These are phyloP conservation scores for Saturnispora hagleri DNA, from an alignment of 805 yeast genomes.

Conservation along the genomic window DNA sequence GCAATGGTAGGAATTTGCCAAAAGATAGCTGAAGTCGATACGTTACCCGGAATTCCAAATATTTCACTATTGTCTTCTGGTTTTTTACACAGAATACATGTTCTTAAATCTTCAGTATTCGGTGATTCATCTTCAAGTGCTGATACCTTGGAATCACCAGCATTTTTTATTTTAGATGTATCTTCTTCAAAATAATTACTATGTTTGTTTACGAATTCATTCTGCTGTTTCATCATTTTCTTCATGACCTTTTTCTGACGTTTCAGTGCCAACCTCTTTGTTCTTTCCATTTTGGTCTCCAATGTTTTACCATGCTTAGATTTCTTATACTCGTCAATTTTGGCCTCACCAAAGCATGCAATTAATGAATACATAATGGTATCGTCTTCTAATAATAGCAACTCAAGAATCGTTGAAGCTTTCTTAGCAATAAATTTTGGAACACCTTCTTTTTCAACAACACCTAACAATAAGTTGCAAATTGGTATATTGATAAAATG, in stretches of 20 bases:
- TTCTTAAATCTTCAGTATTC: conserved; percentile 19
- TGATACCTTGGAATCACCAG: neutral
- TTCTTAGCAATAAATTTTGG: conserved; percentile 41
- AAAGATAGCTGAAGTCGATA: conserved; percentile 37
- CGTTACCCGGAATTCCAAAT: conserved; percentile 52
- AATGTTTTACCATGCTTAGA: conserved; percentile 33
- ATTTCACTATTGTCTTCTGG: conserved; percentile 35
- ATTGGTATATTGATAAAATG: conserved; percentile 45
- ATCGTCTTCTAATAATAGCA: conserved; percentile 40
- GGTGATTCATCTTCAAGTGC: neutral
- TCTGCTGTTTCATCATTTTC: conserved; percentile 49
- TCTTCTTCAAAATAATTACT: conserved; percentile 17
- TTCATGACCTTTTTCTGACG: conserved; percentile 53
- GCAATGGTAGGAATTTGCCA: conserved; percentile 37
- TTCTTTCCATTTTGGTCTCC: conserved; percentile 49
- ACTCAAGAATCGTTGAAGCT: conserved; percentile 48
- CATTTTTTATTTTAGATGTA: conserved; percentile 3
- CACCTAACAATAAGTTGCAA: conserved; percentile 43
- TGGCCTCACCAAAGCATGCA: conserved; percentile 49
- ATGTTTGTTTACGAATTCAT: conserved; percentile 34
- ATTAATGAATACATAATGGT: conserved; percentile 41
- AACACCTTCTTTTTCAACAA: conserved; percentile 39
- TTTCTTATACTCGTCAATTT: conserved; percentile 40
- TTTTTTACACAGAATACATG: conserved; percentile 55
- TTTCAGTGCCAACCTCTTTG: conserved; percentile 48